Base-by-base conservation (phyloP, 257 asterid species). In the Eustoma russellianum region DNA sequence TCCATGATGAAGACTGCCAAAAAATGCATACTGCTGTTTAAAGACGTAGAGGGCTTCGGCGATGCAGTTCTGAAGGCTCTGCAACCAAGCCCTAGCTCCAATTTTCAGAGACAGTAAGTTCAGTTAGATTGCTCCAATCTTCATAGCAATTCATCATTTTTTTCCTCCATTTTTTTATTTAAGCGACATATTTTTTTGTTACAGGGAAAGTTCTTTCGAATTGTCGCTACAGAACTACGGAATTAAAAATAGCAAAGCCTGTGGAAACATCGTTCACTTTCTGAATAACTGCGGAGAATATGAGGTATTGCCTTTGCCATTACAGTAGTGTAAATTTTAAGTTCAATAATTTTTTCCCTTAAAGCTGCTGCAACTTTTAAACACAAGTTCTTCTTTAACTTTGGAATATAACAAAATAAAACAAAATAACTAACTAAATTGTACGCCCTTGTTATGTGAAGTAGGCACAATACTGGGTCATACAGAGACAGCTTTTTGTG, bases 171-270 rank as follows among this genome's bases (percentile, higher is more conserved):
- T 17, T 15, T 16, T 46, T 33, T 24, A 54, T 9, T 50, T 8
- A 8, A 17, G 18, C 46, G 11, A 14, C 45, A 14, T 0, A 1
- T 13, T 1, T 18, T 48, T 35, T 55, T 51, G 15, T 72, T 52
- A 33, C 78, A 89, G 97, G 61, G 78, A 76, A 50, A 81, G 74
- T 55, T 63, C 80, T 2, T 82, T 89, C 43, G 86, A 77, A 38
- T 63, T 86, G 60, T 60, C 95, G 3, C 57, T 89, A 70, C 83
- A 81, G 33, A 13, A 70, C 60, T 89, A 79, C 17, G 94, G 95
- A 51, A 68, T 86, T 66, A 76, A 63, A 44, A 78, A 86, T 68
- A 68, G 18, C 49, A 78, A 64, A 62, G 90, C 79, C 44, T 76
- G 85, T 7, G 88, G 89, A 0, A 60, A 66, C 30, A n/a, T 74